These are phyloP conservation scores for Acacia concinna DNA, from an alignment of 331 rosid genomes.

Conservation along the genomic window DNA sequence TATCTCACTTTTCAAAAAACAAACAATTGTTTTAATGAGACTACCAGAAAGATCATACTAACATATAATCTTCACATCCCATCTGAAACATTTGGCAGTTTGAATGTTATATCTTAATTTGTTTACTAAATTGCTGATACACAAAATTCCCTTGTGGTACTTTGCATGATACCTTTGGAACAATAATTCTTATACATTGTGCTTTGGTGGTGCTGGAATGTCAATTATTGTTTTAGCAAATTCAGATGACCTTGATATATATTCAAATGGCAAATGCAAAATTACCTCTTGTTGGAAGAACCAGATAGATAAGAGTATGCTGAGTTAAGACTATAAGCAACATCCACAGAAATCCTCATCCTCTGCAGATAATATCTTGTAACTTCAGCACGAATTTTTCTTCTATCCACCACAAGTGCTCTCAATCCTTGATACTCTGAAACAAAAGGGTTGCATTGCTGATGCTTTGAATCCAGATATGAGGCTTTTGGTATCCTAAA, in stretches of 20 bases:
- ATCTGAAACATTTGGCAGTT: background rate
- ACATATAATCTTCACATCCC: background rate
- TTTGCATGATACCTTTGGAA: background rate
- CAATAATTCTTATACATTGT: background rate
- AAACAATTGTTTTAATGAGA: background rate
- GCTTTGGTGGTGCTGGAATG: background rate
- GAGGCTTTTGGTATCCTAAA: conserved; percentile 58
- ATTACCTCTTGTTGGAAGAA: conserved; percentile 55
- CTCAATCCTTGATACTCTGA: conserved; percentile 58
- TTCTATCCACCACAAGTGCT: conserved; percentile 72
- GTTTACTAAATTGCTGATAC: background rate
- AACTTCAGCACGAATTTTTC: conserved; percentile 75
- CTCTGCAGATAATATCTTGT: conserved; percentile 75
- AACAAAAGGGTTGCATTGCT: conserved; percentile 48
- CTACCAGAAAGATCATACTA: background rate
- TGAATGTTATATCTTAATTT: background rate
- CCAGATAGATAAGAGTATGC: conserved; percentile 52
- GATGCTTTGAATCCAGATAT: conserved; percentile 54
- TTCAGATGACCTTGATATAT: background rate
- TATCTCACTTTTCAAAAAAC: background rate
- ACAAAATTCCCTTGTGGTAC: background rate
- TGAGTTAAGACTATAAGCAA: conserved; percentile 48
- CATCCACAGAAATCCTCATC: conserved; percentile 71
- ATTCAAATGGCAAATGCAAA: conserved; percentile 21
- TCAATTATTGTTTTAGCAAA: background rate